These are phyloP conservation scores for Calonectria pseudoturangicola DNA, from an alignment of 2,329 filamentous ascomycete genomes.

Conservation along the genomic window DNA sequence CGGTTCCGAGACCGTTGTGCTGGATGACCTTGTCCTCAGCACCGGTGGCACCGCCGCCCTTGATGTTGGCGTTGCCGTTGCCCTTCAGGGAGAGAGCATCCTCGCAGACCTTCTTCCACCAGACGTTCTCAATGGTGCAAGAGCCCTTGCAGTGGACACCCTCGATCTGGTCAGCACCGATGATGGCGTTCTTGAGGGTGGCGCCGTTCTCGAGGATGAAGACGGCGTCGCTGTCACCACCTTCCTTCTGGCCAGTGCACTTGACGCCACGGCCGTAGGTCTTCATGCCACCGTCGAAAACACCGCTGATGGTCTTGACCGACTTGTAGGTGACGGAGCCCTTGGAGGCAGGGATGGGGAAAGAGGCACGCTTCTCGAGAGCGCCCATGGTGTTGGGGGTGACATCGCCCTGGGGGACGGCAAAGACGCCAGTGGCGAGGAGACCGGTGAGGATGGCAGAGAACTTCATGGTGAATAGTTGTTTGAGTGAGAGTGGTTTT, in stretches of 20 bases:
- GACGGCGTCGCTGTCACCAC: slow-evolving; percentile 62
- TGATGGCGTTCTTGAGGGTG: slow-evolving; percentile 67
- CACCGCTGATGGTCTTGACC: slow-evolving; percentile 47
- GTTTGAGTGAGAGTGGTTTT: not conserved
- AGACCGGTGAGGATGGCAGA: slow-evolving; percentile 49
- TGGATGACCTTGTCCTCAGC: slow-evolving; percentile 63
- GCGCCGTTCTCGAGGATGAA: slow-evolving; percentile 65
- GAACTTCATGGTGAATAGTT: slow-evolving; percentile 52
- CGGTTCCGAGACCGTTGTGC: slow-evolving; percentile 66
- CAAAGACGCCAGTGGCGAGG: slow-evolving; percentile 47
- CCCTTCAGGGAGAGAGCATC: slow-evolving; percentile 57
- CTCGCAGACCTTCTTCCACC: slow-evolving; percentile 69
- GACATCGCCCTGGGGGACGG: slow-evolving; percentile 49
- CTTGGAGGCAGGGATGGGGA: slow-evolving; percentile 52
- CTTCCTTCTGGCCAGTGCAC: slow-evolving; percentile 66
- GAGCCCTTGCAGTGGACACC: slow-evolving; percentile 67
- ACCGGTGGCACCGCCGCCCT: slow-evolving; percentile 62
- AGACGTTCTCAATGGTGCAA: slow-evolving; percentile 67
- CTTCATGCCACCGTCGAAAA: slow-evolving; percentile 58
- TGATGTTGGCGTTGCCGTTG: slow-evolving; percentile 62
- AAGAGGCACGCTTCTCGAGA: slow-evolving; percentile 51
- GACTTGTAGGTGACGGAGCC: slow-evolving; percentile 52
- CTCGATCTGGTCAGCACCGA: slow-evolving; percentile 66
- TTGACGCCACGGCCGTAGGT: slow-evolving; percentile 63
- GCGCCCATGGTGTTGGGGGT: slow-evolving; percentile 53